Conservation (phyloP, 495 filamentous ascomycete genomes). For the Cladorrhinum samala region DNA sequence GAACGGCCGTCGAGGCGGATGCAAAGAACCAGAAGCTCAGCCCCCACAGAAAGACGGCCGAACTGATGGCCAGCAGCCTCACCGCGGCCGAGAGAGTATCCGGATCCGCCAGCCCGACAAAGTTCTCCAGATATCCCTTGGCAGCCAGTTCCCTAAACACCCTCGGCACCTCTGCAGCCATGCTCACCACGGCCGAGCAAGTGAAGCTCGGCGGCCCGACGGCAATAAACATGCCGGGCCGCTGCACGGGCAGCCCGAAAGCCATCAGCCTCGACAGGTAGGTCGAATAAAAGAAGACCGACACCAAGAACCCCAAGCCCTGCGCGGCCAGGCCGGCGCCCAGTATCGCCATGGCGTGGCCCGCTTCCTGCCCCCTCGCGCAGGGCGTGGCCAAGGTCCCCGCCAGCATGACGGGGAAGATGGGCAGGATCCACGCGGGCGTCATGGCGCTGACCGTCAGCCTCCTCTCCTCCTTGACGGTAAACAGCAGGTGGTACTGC, state of each 20-base stretch:
- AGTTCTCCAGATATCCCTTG: neutral
- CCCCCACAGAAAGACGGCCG: constrained; percentile 61
- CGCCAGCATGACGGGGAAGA: constrained; percentile 50
- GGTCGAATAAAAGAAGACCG: constrained; percentile 47
- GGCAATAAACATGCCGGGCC: constrained; percentile 66
- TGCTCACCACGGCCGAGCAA: constrained; percentile 59
- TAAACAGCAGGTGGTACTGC: constrained; percentile 50
- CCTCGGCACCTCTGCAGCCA: constrained; percentile 44
- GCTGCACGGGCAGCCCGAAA: constrained; percentile 48
- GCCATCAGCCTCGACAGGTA: constrained; percentile 57
- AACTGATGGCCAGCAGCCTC: constrained; percentile 42
- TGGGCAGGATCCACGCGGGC: constrained; percentile 52
- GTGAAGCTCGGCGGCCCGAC: constrained; percentile 66
- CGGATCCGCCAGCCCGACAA: constrained; percentile 6
- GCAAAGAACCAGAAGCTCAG: constrained; percentile 69
- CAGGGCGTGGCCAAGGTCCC: constrained; percentile 43
- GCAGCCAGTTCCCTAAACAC: constrained; percentile 7
- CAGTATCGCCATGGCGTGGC: constrained; percentile 37
- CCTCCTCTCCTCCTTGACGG: constrained; percentile 29
- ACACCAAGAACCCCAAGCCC: constrained; percentile 46
- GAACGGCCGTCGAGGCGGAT: constrained; percentile 48
- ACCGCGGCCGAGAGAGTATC: constrained; percentile 32
- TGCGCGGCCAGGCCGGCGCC: constrained; percentile 46
- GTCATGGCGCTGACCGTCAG: constrained; percentile 38
- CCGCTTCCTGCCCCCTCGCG: constrained; percentile 32